Percentiles rank a stretch among this genome's conserved stretches.
Conservation (phyloP, 2,329 filamentous ascomycete species). For the Ceratocystis harringtonii region DNA sequence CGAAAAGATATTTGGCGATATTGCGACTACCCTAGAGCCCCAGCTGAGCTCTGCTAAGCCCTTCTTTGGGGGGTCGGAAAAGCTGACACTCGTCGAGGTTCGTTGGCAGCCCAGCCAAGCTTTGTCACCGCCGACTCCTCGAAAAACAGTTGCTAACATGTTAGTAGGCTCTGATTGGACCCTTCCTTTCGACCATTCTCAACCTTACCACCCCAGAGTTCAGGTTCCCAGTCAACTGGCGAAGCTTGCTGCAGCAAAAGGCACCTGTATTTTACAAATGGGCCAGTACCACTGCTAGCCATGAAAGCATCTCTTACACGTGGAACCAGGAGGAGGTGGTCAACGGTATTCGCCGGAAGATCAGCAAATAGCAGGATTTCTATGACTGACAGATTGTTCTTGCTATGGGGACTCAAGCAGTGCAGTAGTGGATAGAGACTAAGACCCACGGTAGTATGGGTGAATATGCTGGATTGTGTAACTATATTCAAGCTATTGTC, state of each 20-base stretch:
- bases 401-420: no score
- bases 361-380: background rate
- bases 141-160: constrained; percentile 4
- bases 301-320: constrained; percentile 44
- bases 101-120: background rate
- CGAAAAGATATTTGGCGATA: constrained; percentile 33
- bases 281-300: constrained; percentile 42
- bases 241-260: constrained; percentile 32
- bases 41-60: constrained; percentile 41
- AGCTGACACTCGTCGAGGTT: constrained; percentile 47
- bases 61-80: constrained; percentile 49
- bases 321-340: constrained; percentile 7
- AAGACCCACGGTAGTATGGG: background rate
- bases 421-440: background rate
- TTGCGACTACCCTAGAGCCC: constrained; percentile 60
- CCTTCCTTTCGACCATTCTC: constrained; percentile 50
- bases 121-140: no score
- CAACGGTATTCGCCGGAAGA: background rate
- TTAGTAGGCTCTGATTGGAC: constrained; percentile 43
- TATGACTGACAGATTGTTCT: no score
- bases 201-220: constrained; percentile 35
- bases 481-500: background rate
- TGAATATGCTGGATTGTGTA: background rate
- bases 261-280: constrained; percentile 56
- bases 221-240: constrained; percentile 36